These are phyloP conservation scores for Nigrospora osmanthi DNA, from an alignment of 2,329 filamentous ascomycete genomes.

Conservation along the genomic window DNA sequence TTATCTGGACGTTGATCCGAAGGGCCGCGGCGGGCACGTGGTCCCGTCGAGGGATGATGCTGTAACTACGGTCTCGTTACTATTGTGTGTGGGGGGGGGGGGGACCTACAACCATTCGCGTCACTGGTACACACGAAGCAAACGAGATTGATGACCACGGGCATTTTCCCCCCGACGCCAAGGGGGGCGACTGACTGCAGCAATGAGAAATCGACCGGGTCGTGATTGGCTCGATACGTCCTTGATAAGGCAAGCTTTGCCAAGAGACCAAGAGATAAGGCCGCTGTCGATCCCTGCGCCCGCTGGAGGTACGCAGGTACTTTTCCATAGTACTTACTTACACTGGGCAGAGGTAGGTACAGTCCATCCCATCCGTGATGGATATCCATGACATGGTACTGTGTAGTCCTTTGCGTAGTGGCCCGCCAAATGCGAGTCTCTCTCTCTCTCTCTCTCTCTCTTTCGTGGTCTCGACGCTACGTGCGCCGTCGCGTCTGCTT, in stretches of 20 bases:
- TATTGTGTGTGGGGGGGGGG: neutral
- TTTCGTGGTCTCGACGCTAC: too few species aligned
- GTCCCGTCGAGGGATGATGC: neutral
- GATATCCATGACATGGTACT: too few species aligned
- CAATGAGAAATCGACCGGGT: neutral
- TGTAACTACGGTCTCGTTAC: neutral
- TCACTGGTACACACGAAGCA: neutral
- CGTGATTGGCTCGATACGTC: neutral
- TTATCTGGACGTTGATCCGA: neutral
- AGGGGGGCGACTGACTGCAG: neutral
- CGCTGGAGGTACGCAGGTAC: too few species aligned
- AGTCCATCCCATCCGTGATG: too few species aligned
- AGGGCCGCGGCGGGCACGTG: neutral
- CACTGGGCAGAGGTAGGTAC: too few species aligned
- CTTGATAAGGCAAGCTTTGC: conserved; percentile 2
- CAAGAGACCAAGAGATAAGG: conserved; percentile 1
- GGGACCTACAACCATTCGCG: neutral
- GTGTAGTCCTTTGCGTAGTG: too few species aligned
- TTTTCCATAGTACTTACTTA: too few species aligned
- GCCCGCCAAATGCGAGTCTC: too few species aligned
- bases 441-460: too few species aligned
- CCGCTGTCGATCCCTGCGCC: neutral
- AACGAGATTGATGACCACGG: neutral
- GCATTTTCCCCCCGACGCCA: neutral
- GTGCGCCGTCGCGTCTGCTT: neutral